A percentile compares a stretch with the other conserved stretches of the same genome.
These are phyloP conservation scores for Penicillium lagena DNA, from an alignment of 495 filamentous ascomycete genomes.

Conservation along the genomic window DNA sequence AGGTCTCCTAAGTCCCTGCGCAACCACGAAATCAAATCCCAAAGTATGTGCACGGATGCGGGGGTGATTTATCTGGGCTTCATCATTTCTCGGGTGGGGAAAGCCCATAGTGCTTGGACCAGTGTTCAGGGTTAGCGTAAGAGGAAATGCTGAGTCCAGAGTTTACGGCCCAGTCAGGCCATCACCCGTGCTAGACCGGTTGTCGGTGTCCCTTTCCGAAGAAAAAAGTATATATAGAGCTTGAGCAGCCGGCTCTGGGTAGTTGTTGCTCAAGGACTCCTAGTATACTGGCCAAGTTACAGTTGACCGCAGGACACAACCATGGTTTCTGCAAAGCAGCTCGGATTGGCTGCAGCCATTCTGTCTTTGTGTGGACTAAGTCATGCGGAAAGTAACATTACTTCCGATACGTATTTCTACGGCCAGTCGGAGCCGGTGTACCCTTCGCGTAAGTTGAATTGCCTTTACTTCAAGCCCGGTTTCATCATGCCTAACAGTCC, in stretches of 20 bases:
- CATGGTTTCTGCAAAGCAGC: slow-evolving; percentile 7
- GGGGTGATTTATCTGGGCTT: too few relatives aligned
- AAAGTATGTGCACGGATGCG: too few relatives aligned
- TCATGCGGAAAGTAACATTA: slow-evolving; percentile 10
- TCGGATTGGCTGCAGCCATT: slow-evolving; percentile 8
- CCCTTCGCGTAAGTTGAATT: slow-evolving; percentile 36
- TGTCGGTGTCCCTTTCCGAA: too few relatives aligned
- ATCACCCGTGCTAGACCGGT: too few relatives aligned
- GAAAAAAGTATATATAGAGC: slow-evolving; percentile 5
- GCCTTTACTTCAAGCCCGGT: background rate
- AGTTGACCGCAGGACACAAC: background rate
- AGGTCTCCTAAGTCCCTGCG: background rate
- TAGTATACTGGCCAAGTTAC: too few relatives aligned
- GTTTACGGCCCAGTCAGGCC: too few relatives aligned
- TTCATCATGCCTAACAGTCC: background rate
- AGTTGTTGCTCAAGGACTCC: background rate
- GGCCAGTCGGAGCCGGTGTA: slow-evolving; percentile 50
- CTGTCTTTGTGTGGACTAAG: slow-evolving; percentile 11
- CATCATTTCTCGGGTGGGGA: background rate
- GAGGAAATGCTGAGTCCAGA: too few relatives aligned
- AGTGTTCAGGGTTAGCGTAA: too few relatives aligned
- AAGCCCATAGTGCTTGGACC: too few relatives aligned
- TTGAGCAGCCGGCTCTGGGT: background rate
- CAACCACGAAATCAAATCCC: background rate
- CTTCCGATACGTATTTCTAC: slow-evolving; percentile 39